Conservation (phyloP, 2,329 filamentous ascomycete genomes). For the Plectosphaerella plurivora region DNA sequence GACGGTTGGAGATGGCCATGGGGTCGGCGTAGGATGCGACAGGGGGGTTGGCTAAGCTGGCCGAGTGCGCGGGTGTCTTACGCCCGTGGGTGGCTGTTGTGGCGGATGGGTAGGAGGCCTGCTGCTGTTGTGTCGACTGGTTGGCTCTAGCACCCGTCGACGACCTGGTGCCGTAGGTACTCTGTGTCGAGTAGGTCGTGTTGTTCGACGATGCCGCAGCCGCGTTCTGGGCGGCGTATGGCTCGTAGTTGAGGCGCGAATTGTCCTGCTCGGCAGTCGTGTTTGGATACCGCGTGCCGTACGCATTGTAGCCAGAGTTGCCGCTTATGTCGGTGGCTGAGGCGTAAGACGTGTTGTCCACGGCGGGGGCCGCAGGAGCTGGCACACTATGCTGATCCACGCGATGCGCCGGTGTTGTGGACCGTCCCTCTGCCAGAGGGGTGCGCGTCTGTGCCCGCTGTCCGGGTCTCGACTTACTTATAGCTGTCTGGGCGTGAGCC, state of each 20-base stretch:
- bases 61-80: conserved; percentile 5
- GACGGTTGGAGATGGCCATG: conserved; percentile 1
- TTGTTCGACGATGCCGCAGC: conserved; percentile 3
- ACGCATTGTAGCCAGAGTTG: conserved; percentile 15
- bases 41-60: not conserved
- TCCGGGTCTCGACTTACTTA: conserved; percentile 27
- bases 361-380: conserved; percentile 5
- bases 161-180: conserved; percentile 22
- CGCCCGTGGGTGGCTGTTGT: conserved; percentile 10
- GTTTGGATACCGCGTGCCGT: conserved; percentile 12
- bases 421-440: conserved; percentile 17
- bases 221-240: conserved; percentile 10
- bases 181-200: conserved; percentile 14
- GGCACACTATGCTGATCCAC: conserved; percentile 28
- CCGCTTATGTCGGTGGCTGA: conserved; percentile 14
- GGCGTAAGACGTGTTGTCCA: conserved; percentile 4
- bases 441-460: conserved; percentile 26
- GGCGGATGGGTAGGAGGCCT: conserved; percentile 4
- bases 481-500: conserved; percentile 13
- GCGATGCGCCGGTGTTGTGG: conserved; percentile 14
- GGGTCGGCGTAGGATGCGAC: conserved; percentile 4
- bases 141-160: conserved; percentile 13
- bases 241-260: conserved; percentile 7
- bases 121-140: conserved; percentile 1
- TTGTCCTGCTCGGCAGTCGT: conserved; percentile 1